A percentile compares a stretch with the other conserved stretches of the same genome.
Evolutionary conservation across 2,329 filamentous ascomycete genomes (phyloP).

Genomic region (Coniella lustricola): DNA sequence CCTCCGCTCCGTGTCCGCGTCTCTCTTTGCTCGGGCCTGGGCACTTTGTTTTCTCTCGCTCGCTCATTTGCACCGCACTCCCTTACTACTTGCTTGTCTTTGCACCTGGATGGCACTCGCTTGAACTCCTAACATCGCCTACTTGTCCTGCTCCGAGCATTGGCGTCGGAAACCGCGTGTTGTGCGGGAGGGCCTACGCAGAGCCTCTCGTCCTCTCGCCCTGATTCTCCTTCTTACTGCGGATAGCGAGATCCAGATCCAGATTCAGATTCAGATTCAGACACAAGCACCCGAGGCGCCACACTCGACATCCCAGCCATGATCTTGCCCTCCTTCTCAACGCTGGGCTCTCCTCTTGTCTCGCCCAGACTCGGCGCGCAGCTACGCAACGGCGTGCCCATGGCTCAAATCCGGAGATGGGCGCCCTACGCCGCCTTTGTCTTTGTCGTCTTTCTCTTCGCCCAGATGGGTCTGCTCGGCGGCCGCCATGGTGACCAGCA

Average conservation of each 20-base stretch:
- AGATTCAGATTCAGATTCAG: neutral
- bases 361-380: slow-evolving; percentile 22
- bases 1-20: no score
- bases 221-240: no score
- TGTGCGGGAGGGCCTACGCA: neutral
- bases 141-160: neutral
- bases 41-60: no score
- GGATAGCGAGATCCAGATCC: neutral
- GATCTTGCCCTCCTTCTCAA: slow-evolving; percentile 4
- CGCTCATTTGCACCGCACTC: no score
- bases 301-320: neutral
- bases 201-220: neutral
- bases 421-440: slow-evolving; percentile 40
- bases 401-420: slow-evolving; percentile 25
- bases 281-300: neutral
- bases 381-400: slow-evolving; percentile 25
- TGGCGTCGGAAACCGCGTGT: neutral
- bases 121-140: neutral
- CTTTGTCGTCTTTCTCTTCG: slow-evolving; percentile 36
- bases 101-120: neutral
- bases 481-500: neutral
- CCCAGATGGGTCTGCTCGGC: neutral
- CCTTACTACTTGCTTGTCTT: neutral
- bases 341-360: slow-evolving; percentile 18
- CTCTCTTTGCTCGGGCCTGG: no score